A percentile compares a stretch with the other conserved stretches of the same genome.
phyloP scores from a whole-genome alignment of 2,329 filamentous ascomycete species.

The Coleophoma cylindrospora region DNA sequence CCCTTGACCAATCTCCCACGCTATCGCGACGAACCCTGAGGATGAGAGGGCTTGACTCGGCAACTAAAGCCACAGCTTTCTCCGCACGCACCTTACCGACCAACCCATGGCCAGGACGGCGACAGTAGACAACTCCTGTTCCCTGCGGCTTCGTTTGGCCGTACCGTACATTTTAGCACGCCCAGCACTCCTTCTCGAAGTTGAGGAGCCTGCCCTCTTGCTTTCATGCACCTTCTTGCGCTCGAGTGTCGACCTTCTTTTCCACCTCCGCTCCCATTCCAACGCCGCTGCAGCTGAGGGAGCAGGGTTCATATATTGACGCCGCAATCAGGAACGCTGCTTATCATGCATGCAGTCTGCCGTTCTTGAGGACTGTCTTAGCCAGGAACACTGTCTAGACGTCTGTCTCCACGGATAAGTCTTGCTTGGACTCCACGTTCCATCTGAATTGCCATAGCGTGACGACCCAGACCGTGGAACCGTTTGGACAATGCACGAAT shows the following conservation, averaged over 20 bases:
- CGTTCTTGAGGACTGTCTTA: conserved; percentile 27
- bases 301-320: conserved; percentile 24
- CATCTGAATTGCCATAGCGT: conserved; percentile 11
- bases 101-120: background rate
- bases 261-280: conserved; percentile 11
- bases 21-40: background rate
- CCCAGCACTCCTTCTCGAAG: background rate
- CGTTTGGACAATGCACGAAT: conserved; percentile 26
- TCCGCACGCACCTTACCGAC: background rate
- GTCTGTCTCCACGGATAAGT: conserved; percentile 12
- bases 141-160: background rate
- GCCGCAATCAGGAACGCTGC: conserved; percentile 26
- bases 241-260: conserved; percentile 12
- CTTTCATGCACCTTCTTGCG: conserved; percentile 15
- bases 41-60: background rate
- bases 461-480: conserved; percentile 7
- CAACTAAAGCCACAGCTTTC: conserved; percentile 1
- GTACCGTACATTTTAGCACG: background rate
- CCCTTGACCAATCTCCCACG: background rate
- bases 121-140: background rate
- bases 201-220: conserved; percentile 12
- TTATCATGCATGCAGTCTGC: conserved; percentile 31
- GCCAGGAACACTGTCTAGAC: conserved; percentile 24
- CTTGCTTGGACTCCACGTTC: conserved; percentile 12
- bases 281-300: conserved; percentile 21